A percentile compares a stretch with the other conserved stretches of the same genome.
Evolutionary conservation across 1,284 basidiomycete genomes (phyloP).

Genomic region (Naganishia cerealis): DNA sequence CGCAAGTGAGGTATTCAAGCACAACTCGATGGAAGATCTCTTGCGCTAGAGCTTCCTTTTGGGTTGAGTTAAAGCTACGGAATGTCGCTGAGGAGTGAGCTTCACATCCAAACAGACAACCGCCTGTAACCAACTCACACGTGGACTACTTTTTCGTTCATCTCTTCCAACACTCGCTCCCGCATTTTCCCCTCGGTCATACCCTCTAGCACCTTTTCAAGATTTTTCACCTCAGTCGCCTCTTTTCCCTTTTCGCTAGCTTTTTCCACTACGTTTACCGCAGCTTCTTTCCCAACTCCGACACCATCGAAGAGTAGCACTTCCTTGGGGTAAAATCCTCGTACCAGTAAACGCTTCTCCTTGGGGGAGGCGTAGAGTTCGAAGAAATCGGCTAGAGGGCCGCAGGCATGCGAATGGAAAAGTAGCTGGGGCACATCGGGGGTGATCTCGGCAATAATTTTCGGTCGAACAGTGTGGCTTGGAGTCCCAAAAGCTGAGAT

Average conservation of each 20-base stretch:
- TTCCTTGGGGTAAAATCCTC: conserved; percentile 86
- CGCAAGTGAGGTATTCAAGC: conserved; percentile 51
- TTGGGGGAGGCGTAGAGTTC: conserved; percentile 80
- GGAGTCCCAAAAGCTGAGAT: neutral
- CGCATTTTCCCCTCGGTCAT: conserved; percentile 63
- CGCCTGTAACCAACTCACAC: conserved; percentile 61
- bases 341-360: conserved; percentile 72
- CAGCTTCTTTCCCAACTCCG: conserved; percentile 50
- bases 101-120: conserved; percentile 26
- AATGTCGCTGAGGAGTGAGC: neutral
- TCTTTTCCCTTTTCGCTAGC: conserved; percentile 53
- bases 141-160: conserved; percentile 72
- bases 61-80: conserved; percentile 77
- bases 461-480: conserved; percentile 66
- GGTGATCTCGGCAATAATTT: conserved; percentile 73
- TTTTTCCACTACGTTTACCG: conserved; percentile 26
- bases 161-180: conserved; percentile 65
- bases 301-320: conserved; percentile 70
- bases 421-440: conserved; percentile 70
- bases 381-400: conserved; percentile 78
- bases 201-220: conserved; percentile 67
- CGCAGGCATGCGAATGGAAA: conserved; percentile 76
- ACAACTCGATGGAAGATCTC: conserved; percentile 76
- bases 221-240: conserved; percentile 54
- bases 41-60: conserved; percentile 80